Base-by-base conservation (phyloP, 768 basidiomycete species). In the Nevesoporus exiguus region DNA sequence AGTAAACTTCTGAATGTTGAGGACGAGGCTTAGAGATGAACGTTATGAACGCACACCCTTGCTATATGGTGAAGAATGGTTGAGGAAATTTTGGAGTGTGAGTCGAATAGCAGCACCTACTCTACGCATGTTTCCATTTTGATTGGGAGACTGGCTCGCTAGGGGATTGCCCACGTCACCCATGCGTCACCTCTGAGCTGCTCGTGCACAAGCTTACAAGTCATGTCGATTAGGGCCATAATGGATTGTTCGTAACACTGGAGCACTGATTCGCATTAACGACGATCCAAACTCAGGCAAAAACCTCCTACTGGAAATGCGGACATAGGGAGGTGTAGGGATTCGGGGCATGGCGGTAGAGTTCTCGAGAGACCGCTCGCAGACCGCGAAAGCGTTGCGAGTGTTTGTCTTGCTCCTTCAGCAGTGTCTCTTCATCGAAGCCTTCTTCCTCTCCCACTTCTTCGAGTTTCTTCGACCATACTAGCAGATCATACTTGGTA, bases 121-220 rank as follows among this genome's bases (percentile, higher is more conserved):
- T 56, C 51, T 17, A 56, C 36, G 25, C 51, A 53, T 3, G 51
- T 51, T 25, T 48, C 46, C 9, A 56, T 47, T 19, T 56, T 56
- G n/a, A 44, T 9, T 3, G 55, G 55, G 2, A 56, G 21, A 36
- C 7, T 52, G 19, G 50, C 51, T 37, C 47, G 46, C 34, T 53
- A 41, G 13, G 55, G 46, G 34, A 56, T 53, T 4, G 45, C 50
- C 50, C 55, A 51, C 10, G 33, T 48, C 34, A 56, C 51, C 55
- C 55, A 56, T n/a, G 45, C 55, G 17, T 52, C 55, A 14, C 51
- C 51, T 37, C 48, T 42, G 14, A 56, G 22, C 33, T 46, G 45
- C 5, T 56, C 33, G 14, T 31, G 21, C 29, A 56, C 51, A 15
- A 52, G 13, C 3, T 33, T 31, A 11, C 51, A 39, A 24, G 46